Evolutionary conservation across 257 asterid species (phyloP), one percentile per base, ranked within the genome.

Genomic region (Thymus mandschuricus): DNA sequence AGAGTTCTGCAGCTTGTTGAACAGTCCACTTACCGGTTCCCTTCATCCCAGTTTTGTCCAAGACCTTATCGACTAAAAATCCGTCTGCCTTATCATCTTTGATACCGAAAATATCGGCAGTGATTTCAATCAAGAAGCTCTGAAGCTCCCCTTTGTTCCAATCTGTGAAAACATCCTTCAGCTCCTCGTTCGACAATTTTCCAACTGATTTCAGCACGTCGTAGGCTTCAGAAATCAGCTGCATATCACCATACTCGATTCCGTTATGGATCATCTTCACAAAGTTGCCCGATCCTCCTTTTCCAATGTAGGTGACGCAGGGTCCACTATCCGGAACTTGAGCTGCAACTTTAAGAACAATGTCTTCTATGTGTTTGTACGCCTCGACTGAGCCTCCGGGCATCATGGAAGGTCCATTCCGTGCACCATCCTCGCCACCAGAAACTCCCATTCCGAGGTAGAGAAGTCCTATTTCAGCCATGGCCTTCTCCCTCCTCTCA

Each of bases 371-470:
- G 75, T 92, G 63, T 70, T 89, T 89, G 87, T 80, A 91, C 63
- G 97, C 98, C 65, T 88, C 91, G 8, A 76, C 55, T 45, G 99
- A 89, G 21, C 99, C 99, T 40, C 98, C 99, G 1, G 99, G 99
- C 99, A 95, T 95, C 82, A 95, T 62, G 45, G 98, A 95, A 0
- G 99, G 99, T 12, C 99, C 99, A 11, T 86, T 79, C 45, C 98
- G 81, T 55, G 99, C 99, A 44, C 98, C 99, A 69, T 95, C 99
- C 81, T 95, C 98, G 3, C 99, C 99, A 30, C 99, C 99, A 0
- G 98, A 95, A 76, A 95, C 99, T 43, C 99, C 99, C 99, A 95
- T 95, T 45, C 99, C 99, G 1, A 95, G 95, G 82, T 95, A 95
- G 65, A 82, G 84, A 56, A 89, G 80, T n/a, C 98, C 97, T 28